Base-by-base conservation (phyloP, 1,284 basidiomycete species). In the Cyathus olla region DNA sequence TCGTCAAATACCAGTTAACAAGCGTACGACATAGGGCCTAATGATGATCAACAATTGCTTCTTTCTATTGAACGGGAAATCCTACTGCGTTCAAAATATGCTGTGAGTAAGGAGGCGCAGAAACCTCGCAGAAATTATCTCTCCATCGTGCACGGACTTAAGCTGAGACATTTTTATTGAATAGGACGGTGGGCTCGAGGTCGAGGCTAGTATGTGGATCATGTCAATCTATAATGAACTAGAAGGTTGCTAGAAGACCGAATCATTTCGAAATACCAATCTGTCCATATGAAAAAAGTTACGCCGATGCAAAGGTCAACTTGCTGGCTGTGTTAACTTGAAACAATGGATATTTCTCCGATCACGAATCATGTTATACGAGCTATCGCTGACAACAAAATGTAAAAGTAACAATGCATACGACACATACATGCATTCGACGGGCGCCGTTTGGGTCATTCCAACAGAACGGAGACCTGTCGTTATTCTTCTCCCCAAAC, bases 231-330 rank as follows among this genome's bases (percentile, higher is more conserved):
- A 17, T 19, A 44, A 19, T 44, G 10, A 44, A 44, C 19, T 19
- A 44, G 40, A 9, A 4, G 5, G 19, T 19, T 13, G 22, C 40
- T 44, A 22, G 22, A 44, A 22, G 19, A 13, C 9, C 22, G 40
- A 44, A 44, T 17, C 19, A 13, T 44, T 5, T 19, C 22, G 11
- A 44, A 44, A 22, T 44, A 44, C 6, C 40, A 44, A 44, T 19
- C 40, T 5, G 40, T 17, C 81, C 79, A 73, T 54, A 55, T 52
- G 54, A 28, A 55, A 60, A 35, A 26, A 50, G 51, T 54, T 8
- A 22, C 8, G n/a, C n/a, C n/a, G n/a, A n/a, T n/a, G n/a, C n/a
- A n/a, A n/a, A n/a, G n/a, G n/a, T n/a, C n/a, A n/a, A n/a, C n/a
- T n/a, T n/a, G n/a, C n/a, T n/a, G n/a, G n/a, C n/a, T n/a, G n/a